These are phyloP conservation scores for Aspergillus thermomutatus DNA, from an alignment of 2,329 filamentous ascomycete species.

Conservation along the genomic window DNA sequence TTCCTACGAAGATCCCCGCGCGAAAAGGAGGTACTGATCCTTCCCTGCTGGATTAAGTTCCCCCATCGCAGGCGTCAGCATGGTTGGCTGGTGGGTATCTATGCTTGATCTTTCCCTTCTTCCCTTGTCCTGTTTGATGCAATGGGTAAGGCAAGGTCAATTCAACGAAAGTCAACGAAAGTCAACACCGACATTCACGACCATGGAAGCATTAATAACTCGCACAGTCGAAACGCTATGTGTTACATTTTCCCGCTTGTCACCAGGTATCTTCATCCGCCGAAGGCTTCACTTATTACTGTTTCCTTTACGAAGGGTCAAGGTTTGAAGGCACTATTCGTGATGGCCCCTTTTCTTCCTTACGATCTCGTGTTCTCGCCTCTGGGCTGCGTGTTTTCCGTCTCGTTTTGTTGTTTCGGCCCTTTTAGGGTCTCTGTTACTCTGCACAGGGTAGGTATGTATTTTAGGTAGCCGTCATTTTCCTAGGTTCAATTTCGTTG, in stretches of 20 bases:
- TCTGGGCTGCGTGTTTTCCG: slow-evolving; percentile 17
- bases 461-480: slow-evolving; percentile 33
- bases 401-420: slow-evolving; percentile 18
- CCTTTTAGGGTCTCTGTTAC: slow-evolving; percentile 27
- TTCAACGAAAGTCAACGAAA: background rate
- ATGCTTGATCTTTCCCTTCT: slow-evolving; percentile 27
- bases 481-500: slow-evolving; percentile 16
- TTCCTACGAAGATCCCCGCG: slow-evolving; percentile 71
- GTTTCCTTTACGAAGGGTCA: background rate
- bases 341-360: slow-evolving; percentile 22
- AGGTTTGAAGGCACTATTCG: background rate
- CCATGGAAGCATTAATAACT: slow-evolving; percentile 6
- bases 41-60: slow-evolving; percentile 9
- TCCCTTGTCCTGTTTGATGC: slow-evolving; percentile 23
- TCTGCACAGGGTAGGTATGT: slow-evolving; percentile 42
- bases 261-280: slow-evolving; percentile 3
- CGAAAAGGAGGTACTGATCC: slow-evolving; percentile 57
- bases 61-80: slow-evolving; percentile 19
- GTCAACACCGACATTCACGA: background rate
- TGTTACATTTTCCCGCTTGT: background rate
- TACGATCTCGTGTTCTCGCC: slow-evolving; percentile 20
- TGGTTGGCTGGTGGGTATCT: slow-evolving; percentile 46
- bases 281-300: background rate
- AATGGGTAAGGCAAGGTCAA: slow-evolving; percentile 36
- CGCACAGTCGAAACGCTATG: slow-evolving; percentile 17